Evolutionary conservation across 305 asterid genomes (phyloP).

Genomic region (Fraxinus paxiana): DNA sequence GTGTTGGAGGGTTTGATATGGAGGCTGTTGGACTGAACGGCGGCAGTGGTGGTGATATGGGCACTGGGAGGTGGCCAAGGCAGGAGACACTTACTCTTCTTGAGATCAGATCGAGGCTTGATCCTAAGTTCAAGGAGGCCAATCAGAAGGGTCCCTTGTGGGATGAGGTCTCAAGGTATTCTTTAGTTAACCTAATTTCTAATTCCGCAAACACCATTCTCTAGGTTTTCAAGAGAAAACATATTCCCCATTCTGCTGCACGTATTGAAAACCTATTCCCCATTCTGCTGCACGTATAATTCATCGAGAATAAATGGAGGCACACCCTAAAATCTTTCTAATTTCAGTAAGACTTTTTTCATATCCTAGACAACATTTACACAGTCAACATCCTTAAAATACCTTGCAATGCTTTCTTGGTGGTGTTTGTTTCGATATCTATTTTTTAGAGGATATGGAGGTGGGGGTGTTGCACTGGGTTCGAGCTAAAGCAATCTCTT

Average conservation of each 20-base stretch:
- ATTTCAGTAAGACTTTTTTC: not conserved
- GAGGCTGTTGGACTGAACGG: constrained; percentile 20
- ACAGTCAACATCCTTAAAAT: not conserved
- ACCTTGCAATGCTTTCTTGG: not conserved
- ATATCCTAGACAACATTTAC: not conserved
- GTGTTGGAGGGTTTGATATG: constrained; percentile 42
- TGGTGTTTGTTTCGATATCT: not conserved
- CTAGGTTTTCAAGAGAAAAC: not conserved
- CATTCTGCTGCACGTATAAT: not conserved
- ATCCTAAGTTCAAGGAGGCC: constrained; percentile 84
- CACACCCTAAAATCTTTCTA: not conserved
- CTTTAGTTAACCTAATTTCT: constrained; percentile 6
- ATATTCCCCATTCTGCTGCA: not conserved
- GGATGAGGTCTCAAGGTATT: constrained; percentile 94
- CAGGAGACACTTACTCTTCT: constrained; percentile 96
- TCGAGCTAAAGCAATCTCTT: not conserved
- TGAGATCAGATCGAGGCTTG: constrained; percentile 90
- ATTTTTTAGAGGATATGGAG: not conserved
- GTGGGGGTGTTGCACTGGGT: not conserved
- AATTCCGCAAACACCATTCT: not conserved
- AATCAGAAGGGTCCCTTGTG: constrained; percentile 93
- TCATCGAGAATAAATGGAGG: not conserved
- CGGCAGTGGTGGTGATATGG: constrained; percentile 35
- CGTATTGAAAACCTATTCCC: not conserved
- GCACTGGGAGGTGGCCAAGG: constrained; percentile 87